These are phyloP conservation scores for Debaryomyces prosopidis DNA, from an alignment of 805 yeast species.

Conservation along the genomic window DNA sequence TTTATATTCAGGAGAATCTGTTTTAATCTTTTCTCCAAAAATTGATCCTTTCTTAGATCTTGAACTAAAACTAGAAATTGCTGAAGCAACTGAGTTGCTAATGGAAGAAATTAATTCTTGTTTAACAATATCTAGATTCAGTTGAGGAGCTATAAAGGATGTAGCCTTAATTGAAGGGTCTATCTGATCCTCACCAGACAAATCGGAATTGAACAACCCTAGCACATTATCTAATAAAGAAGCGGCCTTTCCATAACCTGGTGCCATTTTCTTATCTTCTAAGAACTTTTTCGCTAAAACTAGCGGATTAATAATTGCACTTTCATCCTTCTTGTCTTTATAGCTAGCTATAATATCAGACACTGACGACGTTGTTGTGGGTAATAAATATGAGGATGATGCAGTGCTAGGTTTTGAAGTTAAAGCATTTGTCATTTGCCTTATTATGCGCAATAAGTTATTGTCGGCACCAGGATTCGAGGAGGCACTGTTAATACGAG, in stretches of 20 bases:
- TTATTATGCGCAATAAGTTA: constrained; percentile 35
- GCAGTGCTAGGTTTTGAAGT: constrained; percentile 13
- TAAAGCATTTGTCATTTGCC: constrained; percentile 39
- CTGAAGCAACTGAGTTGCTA: constrained; percentile 20
- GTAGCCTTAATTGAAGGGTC: constrained; percentile 4
- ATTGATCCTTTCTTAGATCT: constrained; percentile 15
- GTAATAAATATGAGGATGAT: constrained; percentile 10
- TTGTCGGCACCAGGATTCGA: constrained; percentile 19
- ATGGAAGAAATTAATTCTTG: constrained; percentile 12
- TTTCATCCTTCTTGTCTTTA: constrained; percentile 20
- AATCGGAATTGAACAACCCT: constrained; percentile 12
- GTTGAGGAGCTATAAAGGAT: background rate
- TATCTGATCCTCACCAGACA: constrained; percentile 2
- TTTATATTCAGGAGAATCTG: constrained; percentile 40
- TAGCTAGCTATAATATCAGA: constrained; percentile 22
- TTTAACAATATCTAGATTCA: constrained; percentile 2
- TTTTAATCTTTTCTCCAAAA: constrained; percentile 23
- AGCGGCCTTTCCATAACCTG: constrained; percentile 18
- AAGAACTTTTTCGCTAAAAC: constrained; percentile 32
- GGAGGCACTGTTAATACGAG: constrained; percentile 25
- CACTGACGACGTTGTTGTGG: constrained; percentile 12
- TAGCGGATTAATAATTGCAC: constrained; percentile 29
- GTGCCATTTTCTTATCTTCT: constrained; percentile 11
- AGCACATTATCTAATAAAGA: constrained; percentile 25
- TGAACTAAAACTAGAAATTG: constrained; percentile 25